These are phyloP conservation scores for Calonectria pseudoturangicola DNA, from an alignment of 2,329 filamentous ascomycete species.

Conservation along the genomic window DNA sequence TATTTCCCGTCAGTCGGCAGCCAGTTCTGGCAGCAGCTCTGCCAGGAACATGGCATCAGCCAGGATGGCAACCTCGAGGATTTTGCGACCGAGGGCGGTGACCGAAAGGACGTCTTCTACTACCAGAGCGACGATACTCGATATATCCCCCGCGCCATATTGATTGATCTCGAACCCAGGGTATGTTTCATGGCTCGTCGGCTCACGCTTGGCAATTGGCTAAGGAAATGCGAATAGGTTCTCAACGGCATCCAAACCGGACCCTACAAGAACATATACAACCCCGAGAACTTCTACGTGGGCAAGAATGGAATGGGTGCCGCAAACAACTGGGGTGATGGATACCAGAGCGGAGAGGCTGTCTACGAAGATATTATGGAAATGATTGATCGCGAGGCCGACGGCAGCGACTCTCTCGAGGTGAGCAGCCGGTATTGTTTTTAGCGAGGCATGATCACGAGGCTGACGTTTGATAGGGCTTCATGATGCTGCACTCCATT, in stretches of 20 bases:
- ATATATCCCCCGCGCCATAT: conserved; percentile 96
- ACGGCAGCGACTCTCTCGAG: conserved; percentile 97
- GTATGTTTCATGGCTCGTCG: conserved; percentile 65
- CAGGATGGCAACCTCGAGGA: conserved; percentile 98
- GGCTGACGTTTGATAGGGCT: conserved; percentile 75
- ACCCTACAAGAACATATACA: conserved; percentile 98
- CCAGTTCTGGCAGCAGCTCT: conserved; percentile 99
- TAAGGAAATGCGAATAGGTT: conserved; percentile 69
- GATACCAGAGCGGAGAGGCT: conserved; percentile 92
- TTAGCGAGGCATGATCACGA: neutral
- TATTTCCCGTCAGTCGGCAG: conserved; percentile 83
- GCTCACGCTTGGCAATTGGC: neutral
- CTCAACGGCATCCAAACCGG: conserved; percentile 95
- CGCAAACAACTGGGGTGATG: conserved; percentile 98
- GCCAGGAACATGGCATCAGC: conserved; percentile 97
- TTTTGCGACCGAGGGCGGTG: conserved; percentile 97
- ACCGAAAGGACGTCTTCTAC: conserved; percentile 99
- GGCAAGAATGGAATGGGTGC: conserved; percentile 95
- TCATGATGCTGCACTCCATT: conserved; percentile 99
- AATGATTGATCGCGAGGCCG: conserved; percentile 99
- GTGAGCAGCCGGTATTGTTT: conserved; percentile 56
- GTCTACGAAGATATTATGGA: conserved; percentile 99
- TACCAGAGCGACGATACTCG: conserved; percentile 99
- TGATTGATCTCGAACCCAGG: conserved; percentile 95
- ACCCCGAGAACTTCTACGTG: conserved; percentile 98